Evolutionary conservation across 306 rosid genomes (phyloP).

Genomic region (Leucaena leucocephala): DNA sequence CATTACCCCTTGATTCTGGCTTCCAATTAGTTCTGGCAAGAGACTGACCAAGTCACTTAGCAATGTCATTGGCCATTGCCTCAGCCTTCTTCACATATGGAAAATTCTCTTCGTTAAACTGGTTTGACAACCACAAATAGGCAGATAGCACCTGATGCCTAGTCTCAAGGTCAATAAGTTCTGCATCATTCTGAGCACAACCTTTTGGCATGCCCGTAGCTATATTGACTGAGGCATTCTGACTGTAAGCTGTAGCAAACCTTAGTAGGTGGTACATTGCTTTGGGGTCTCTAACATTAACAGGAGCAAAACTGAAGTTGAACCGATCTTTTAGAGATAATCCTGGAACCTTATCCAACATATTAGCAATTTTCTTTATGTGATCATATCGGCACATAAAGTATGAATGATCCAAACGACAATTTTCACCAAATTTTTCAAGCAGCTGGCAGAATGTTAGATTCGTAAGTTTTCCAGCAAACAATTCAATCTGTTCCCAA

Average conservation of each 20-base stretch:
- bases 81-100: constrained; percentile 76
- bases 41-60: constrained; percentile 67
- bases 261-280: constrained; percentile 80
- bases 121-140: constrained; percentile 87
- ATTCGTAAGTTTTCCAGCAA: constrained; percentile 66
- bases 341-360: constrained; percentile 75
- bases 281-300: constrained; percentile 88
- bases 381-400: constrained; percentile 79
- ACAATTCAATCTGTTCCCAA: constrained; percentile 83
- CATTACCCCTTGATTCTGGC: constrained; percentile 64
- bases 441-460: constrained; percentile 62
- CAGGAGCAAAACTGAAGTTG: constrained; percentile 89
- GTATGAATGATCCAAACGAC: constrained; percentile 81
- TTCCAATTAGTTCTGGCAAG: constrained; percentile 81
- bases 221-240: constrained; percentile 69
- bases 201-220: constrained; percentile 84
- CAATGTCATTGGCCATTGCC: constrained; percentile 75
- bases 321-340: constrained; percentile 83
- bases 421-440: constrained; percentile 72
- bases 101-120: constrained; percentile 70
- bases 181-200: constrained; percentile 75
- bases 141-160: constrained; percentile 88
- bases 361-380: constrained; percentile 85
- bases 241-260: constrained; percentile 74
- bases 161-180: constrained; percentile 89